Evolutionary conservation across 176 grass and related monocot genomes (phyloP).

Genomic region (Secale cereale): DNA sequence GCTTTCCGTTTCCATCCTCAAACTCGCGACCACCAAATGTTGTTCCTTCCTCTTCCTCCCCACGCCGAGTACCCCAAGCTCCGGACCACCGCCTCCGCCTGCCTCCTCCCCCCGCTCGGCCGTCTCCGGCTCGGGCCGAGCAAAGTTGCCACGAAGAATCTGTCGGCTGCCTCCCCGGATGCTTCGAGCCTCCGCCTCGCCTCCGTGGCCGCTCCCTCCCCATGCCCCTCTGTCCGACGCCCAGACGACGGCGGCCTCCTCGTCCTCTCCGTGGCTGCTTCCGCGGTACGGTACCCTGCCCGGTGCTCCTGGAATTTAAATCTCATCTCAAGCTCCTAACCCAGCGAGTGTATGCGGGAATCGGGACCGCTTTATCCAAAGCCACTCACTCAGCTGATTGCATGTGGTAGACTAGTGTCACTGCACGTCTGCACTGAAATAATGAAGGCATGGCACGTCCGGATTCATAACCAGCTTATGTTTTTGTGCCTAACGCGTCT

Average conservation of each 20-base stretch:
- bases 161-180: background rate
- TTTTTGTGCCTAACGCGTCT: too few species aligned
- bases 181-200: constrained; percentile 5
- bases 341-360: too few species aligned
- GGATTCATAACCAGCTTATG: too few species aligned
- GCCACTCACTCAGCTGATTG: too few species aligned
- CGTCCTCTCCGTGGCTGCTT: constrained; percentile 49
- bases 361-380: too few species aligned
- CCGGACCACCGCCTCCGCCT: background rate
- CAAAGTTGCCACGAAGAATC: background rate
- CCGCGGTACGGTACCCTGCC: constrained; percentile 30
- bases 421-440: too few species aligned
- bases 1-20: too few species aligned
- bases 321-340: background rate
- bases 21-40: too few species aligned
- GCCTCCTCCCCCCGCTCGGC: background rate
- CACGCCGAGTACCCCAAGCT: background rate
- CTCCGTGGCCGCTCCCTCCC: constrained; percentile 11
- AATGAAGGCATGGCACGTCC: too few species aligned
- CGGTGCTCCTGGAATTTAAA: too few species aligned
- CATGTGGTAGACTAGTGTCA: too few species aligned
- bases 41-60: background rate
- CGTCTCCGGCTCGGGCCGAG: background rate
- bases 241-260: constrained; percentile 19
- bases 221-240: background rate